Base-by-base conservation (phyloP, 495 filamentous ascomycete genomes). In the Neurospora intermedia region DNA sequence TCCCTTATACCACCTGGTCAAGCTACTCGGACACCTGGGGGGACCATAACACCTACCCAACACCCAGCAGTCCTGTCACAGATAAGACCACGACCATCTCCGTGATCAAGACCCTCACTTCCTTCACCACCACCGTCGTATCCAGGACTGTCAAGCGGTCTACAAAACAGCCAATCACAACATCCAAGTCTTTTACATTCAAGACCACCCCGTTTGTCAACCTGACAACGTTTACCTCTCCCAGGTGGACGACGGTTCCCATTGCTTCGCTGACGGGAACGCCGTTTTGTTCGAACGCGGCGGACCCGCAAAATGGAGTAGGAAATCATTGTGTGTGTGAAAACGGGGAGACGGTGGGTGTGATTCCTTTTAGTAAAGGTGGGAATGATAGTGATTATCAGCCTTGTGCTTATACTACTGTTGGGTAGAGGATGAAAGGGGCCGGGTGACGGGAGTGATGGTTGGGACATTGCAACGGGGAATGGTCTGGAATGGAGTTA, bases 391-490 rank as follows among this genome's bases (percentile, higher is more conserved):
- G 74, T 13, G 74, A 77, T 69, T 77, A 77, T 48, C 74, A 75
- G 46, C 76, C 76, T 20, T 77, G 74, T 40, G 76, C 75, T 16
- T 76, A 76, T 70, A 76, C 73, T 8, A 76, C 75, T 23, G 73
- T 76, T 43, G 73, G 27, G 27, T 35, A 11, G 11, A 20, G n/a
- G n/a, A 3, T 2, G 23, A 27, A 54, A 27, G n/a, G 4, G 48
- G 6, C 6, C 6, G 48, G 46, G 46, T 23, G 46, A 10, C 8
- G 20, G 23, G 9, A 9, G 46, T 16, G 46, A 23, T 54, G 7
- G 8, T 9, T 48, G 45, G n/a, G 8, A 48, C 16, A 18, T 15
- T n/a, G 45, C 8, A 10, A n/a, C 7, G 3, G 10, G 45, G 8
- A 23, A 31, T 2, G 2, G 3, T 0, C 5, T 2, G 5, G 11